A percentile compares a stretch with the other conserved stretches of the same genome.
phyloP scores from a whole-genome alignment of 2,329 filamentous ascomycete genomes.

The Fusarium abutilonis region DNA sequence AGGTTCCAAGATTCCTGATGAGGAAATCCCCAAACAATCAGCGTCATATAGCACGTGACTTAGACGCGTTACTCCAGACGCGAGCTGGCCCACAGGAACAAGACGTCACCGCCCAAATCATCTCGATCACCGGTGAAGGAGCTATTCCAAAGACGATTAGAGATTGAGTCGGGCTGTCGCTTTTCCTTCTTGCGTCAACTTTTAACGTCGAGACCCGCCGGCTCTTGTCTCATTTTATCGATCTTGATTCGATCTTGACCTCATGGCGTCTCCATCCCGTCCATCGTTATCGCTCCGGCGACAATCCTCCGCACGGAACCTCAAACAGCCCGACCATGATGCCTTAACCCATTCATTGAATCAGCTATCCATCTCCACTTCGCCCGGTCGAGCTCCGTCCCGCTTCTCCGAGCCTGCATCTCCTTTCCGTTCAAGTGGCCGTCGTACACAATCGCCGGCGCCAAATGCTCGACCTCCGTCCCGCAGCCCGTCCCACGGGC shows the following conservation, averaged over 20 bases:
- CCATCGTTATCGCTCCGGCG: slow-evolving; percentile 48
- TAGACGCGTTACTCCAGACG: slow-evolving; percentile 33
- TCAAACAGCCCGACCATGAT: slow-evolving; percentile 42
- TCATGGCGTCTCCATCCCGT: slow-evolving; percentile 47
- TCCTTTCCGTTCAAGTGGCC: slow-evolving; percentile 54
- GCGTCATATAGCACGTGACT: slow-evolving; percentile 34
- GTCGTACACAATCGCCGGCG: slow-evolving; percentile 42
- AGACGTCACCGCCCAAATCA: slow-evolving; percentile 33
- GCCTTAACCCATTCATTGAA: slow-evolving; percentile 56
- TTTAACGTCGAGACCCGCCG: slow-evolving; percentile 22
- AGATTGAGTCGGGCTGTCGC: slow-evolving; percentile 20
- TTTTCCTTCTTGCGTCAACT: slow-evolving; percentile 23
- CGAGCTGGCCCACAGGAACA: slow-evolving; percentile 29
- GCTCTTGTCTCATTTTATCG: slow-evolving; percentile 12
- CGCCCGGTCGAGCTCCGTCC: slow-evolving; percentile 45
- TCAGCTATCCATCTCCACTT: slow-evolving; percentile 56
- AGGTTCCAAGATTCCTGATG: slow-evolving; percentile 4
- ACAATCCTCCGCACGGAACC: slow-evolving; percentile 48
- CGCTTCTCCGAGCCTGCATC: slow-evolving; percentile 52
- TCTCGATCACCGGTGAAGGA: slow-evolving; percentile 24
- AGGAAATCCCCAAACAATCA: slow-evolving; percentile 18
- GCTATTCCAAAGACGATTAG: slow-evolving; percentile 34
- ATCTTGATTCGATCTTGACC: slow-evolving; percentile 28
- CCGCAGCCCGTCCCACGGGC: slow-evolving; percentile 56
- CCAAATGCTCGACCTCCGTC: slow-evolving; percentile 48